phyloP scores from a whole-genome alignment of 768 basidiomycete species.

The Ephemerocybe angulata region DNA sequence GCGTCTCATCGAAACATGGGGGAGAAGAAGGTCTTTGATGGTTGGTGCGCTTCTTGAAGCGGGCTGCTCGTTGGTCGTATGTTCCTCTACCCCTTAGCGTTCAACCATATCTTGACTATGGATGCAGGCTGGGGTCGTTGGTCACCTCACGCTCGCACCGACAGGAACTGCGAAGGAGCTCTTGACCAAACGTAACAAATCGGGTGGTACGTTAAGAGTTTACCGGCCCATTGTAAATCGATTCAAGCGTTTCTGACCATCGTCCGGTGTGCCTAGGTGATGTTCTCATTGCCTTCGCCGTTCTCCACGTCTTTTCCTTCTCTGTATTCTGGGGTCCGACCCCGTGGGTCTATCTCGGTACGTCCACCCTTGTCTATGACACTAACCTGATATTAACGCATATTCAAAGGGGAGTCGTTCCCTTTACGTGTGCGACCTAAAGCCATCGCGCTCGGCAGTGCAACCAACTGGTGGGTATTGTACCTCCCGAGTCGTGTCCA shows the following conservation, averaged over 20 bases:
- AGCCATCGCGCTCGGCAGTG: constrained; percentile 71
- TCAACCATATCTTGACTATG: neutral
- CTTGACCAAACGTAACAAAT: constrained; percentile 53
- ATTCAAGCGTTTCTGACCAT: neutral
- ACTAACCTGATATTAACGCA: constrained; percentile 26
- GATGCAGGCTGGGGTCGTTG: constrained; percentile 60
- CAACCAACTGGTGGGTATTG: constrained; percentile 34
- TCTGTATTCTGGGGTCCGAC: constrained; percentile 76
- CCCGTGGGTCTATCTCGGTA: constrained; percentile 34
- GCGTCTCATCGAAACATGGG: constrained; percentile 69
- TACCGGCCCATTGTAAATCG: too few relatives aligned
- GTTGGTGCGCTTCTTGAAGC: constrained; percentile 61
- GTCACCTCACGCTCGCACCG: constrained; percentile 63
- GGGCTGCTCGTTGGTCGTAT: constrained; percentile 56
- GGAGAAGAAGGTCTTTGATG: constrained; percentile 69
- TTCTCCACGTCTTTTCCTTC: constrained; percentile 72
- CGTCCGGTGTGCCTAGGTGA: constrained; percentile 39
- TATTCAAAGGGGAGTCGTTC: constrained; percentile 76
- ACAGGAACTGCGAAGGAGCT: constrained; percentile 40
- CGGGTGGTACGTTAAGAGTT: constrained; percentile 43
- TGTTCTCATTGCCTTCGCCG: constrained; percentile 68
- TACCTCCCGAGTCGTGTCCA: constrained; percentile 30
- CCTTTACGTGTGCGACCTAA: constrained; percentile 78
- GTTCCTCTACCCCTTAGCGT: constrained; percentile 11
- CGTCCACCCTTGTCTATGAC: neutral